Conservation (phyloP, 768 basidiomycete genomes). For the Suillus weaverae region DNA sequence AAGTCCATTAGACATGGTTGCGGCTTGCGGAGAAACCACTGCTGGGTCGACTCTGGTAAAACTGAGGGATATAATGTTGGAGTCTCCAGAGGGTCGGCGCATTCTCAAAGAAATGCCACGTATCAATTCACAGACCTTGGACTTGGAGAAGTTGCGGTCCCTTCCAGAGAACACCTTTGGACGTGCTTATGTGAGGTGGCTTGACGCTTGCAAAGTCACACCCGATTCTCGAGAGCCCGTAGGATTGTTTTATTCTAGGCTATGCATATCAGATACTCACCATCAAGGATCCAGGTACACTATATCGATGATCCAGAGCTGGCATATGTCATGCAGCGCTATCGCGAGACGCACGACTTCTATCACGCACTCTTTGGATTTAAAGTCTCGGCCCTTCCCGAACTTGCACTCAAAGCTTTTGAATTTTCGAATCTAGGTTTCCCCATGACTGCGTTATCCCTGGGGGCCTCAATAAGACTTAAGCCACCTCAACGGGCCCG, state of each 20-base stretch:
- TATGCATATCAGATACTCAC: constrained; percentile 2
- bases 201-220: constrained; percentile 82
- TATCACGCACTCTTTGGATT: constrained; percentile 91
- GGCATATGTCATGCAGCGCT: constrained; percentile 97
- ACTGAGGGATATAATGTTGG: constrained; percentile 76
- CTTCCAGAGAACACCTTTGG: constrained; percentile 85
- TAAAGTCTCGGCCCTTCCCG: constrained; percentile 87
- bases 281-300: constrained; percentile 61
- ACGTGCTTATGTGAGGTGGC: constrained; percentile 84
- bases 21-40: constrained; percentile 91
- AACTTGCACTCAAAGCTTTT: constrained; percentile 92
- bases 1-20: constrained; percentile 80
- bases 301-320: constrained; percentile 95
- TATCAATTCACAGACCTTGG: constrained; percentile 72
- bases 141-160: constrained; percentile 63
- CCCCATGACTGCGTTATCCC: constrained; percentile 81
- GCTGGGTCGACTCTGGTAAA: constrained; percentile 75
- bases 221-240: constrained; percentile 95
- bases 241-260: constrained; percentile 21
- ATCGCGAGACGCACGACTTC: constrained; percentile 97
- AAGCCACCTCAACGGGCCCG: constrained; percentile 46
- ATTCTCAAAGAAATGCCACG: constrained; percentile 84
- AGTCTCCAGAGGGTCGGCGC: constrained; percentile 76
- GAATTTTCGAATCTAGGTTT: constrained; percentile 91
- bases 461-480: constrained; percentile 46